Conservation (phyloP, 805 yeast genomes). For the Nakazawaea sp. region DNA sequence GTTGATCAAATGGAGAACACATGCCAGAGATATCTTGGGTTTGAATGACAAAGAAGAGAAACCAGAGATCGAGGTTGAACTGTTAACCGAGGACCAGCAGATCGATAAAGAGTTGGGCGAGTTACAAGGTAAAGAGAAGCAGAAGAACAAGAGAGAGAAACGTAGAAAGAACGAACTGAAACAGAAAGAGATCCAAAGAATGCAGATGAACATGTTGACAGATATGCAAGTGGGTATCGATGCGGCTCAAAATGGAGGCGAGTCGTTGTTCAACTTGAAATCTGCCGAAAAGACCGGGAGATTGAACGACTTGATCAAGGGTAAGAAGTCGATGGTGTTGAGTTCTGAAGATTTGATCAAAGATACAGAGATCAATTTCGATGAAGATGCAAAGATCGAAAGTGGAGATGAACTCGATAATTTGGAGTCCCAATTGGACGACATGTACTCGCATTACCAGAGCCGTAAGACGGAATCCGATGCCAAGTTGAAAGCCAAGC, state of each 20-base stretch:
- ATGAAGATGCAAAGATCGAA: slow-evolving; percentile 19
- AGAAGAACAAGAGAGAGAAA: slow-evolving; percentile 70
- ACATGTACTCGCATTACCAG: slow-evolving; percentile 72
- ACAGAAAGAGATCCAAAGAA: slow-evolving; percentile 81
- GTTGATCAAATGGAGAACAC: slow-evolving; percentile 82
- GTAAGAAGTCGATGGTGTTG: slow-evolving; percentile 64
- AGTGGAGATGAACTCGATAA: slow-evolving; percentile 53
- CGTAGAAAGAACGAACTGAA: slow-evolving; percentile 75
- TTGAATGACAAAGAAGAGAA: slow-evolving; percentile 48
- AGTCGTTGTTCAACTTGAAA: slow-evolving; percentile 73
- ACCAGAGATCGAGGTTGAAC: slow-evolving; percentile 55
- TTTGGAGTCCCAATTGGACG: slow-evolving; percentile 76
- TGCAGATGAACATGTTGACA: slow-evolving; percentile 95
- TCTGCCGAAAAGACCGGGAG: slow-evolving; percentile 87
- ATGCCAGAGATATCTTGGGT: slow-evolving; percentile 73
- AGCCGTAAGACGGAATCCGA: slow-evolving; percentile 60
- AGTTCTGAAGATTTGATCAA: slow-evolving; percentile 44
- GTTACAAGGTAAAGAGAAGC: slow-evolving; percentile 64
- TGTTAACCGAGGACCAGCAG: slow-evolving; percentile 79
- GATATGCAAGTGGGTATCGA: slow-evolving; percentile 92
- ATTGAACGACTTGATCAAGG: slow-evolving; percentile 63
- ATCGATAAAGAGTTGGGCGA: slow-evolving; percentile 79
- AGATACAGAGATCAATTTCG: slow-evolving; percentile 50
- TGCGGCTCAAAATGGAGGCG: slow-evolving; percentile 75
- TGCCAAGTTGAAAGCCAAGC: slow-evolving; percentile 62